Base-by-base conservation (phyloP, 768 basidiomycete genomes). In the Pleurotus citrinopileatus region DNA sequence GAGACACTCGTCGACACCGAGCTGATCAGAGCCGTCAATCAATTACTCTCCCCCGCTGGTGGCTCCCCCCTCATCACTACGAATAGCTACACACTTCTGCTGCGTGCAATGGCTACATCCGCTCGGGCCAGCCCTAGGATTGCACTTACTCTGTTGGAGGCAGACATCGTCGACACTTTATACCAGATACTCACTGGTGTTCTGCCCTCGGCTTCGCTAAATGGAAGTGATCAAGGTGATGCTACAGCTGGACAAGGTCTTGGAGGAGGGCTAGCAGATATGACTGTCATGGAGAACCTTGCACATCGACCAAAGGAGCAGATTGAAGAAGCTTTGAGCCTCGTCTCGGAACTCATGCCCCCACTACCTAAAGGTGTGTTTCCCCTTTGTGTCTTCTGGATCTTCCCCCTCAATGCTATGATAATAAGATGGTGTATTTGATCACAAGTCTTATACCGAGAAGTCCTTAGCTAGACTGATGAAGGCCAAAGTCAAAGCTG, bases 201-300 rank as follows among this genome's bases (percentile, higher is more conserved):
- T 20, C 67, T 96, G 2, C 94, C 96, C 5, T 84, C 93, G 2
- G 65, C 80, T 2, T 72, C 75, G 27, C 72, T 75, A 36, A 70
- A 65, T 26, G 79, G 75, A 23, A 73, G 79, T 42, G 84, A 86
- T 55, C 83, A 88, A 65, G 87, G 86, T 3, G 78, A 76, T 57
- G 78, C 81, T 0, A 67, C 59, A 5, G 77, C 75, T 23, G 86
- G 89, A 0, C 91, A 94, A 68, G 91, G 91, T 9, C 71, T 94
- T 1, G 90, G 91, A 25, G 92, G 91, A 42, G 91, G 93, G 25
- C 71, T 95, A 3, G 94, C 92, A 15, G 95, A 98, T 65, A 94
- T 98, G 92, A 89, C 93, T 5, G 93, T 99, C 23, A 92, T 98
- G 86, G 92, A 98, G 71, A 98, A 96, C 67, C 74, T 99, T 42